phyloP scores from a whole-genome alignment of 306 rosid species.

The Prunus mongolica region DNA sequence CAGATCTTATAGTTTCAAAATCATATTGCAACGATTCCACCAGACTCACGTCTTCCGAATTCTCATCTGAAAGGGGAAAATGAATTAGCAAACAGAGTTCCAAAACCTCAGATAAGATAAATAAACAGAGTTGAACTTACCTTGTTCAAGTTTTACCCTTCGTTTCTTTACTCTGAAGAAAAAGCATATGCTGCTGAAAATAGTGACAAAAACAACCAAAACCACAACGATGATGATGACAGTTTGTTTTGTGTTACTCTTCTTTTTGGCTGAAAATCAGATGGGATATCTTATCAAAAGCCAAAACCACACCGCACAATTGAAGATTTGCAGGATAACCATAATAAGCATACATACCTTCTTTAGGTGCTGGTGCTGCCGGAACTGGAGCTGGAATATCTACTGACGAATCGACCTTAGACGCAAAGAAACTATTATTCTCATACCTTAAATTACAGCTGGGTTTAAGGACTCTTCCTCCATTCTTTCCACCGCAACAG shows the following conservation, averaged over 20 bases:
- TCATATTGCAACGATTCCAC: slow-evolving; percentile 22
- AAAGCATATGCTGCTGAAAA: no score
- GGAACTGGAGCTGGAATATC: neutral
- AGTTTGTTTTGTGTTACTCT: no score
- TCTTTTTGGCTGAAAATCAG: neutral
- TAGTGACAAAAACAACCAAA: no score
- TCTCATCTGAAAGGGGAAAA: neutral
- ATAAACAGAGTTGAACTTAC: no score
- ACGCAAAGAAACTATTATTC: no score
- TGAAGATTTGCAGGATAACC: neutral
- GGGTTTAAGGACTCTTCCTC: slow-evolving; percentile 6
- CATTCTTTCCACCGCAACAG: no score
- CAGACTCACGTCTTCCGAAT: neutral
- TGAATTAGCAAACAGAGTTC: neutral
- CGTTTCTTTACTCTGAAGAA: no score
- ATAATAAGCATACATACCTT: slow-evolving; percentile 10
- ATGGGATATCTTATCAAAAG: neutral
- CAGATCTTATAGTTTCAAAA: slow-evolving; percentile 25
- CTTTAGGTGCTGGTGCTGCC: neutral
- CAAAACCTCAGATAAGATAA: no score
- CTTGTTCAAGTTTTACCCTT: no score
- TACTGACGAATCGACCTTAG: no score
- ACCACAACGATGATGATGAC: no score
- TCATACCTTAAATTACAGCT: slow-evolving; percentile 41
- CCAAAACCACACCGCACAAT: neutral